Conservation (phyloP, 2,329 filamentous ascomycete genomes). For the Stagonosporopsis vannaccii region DNA sequence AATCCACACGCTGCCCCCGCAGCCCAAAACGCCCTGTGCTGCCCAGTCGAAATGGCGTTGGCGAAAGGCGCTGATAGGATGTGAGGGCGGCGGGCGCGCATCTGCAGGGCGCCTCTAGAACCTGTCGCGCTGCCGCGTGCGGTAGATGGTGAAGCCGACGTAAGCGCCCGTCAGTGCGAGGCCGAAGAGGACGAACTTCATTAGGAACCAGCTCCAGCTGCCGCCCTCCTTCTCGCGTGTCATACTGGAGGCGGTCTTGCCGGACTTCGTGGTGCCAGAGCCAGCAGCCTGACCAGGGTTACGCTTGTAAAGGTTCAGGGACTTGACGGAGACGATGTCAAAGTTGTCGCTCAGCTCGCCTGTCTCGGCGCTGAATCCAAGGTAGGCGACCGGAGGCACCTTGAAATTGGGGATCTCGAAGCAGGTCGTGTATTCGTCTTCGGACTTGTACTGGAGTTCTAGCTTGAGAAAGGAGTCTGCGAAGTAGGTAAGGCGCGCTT, state of each 20-base stretch:
- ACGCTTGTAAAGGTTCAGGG: slow-evolving; percentile 85
- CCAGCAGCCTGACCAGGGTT: slow-evolving; percentile 31
- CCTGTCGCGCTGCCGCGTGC: slow-evolving; percentile 63
- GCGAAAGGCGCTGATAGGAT: neutral
- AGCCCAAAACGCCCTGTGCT: neutral
- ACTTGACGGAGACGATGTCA: slow-evolving; percentile 87
- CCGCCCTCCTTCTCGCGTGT: slow-evolving; percentile 59
- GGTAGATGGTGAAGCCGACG: slow-evolving; percentile 84
- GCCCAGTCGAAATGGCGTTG: slow-evolving; percentile 12
- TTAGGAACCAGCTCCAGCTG: slow-evolving; percentile 74
- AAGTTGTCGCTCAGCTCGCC: slow-evolving; percentile 97
- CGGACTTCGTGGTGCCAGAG: slow-evolving; percentile 20
- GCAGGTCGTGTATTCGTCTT: slow-evolving; percentile 87
- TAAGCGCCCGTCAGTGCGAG: slow-evolving; percentile 76
- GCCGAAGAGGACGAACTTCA: slow-evolving; percentile 83
- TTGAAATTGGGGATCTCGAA: slow-evolving; percentile 75
- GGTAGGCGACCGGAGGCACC: slow-evolving; percentile 75
- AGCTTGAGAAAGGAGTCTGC: slow-evolving; percentile 91
- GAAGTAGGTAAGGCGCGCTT: slow-evolving; percentile 91
- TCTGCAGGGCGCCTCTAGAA: slow-evolving; percentile 46
- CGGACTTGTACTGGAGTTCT: slow-evolving; percentile 92
- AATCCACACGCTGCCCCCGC: slow-evolving; percentile 7
- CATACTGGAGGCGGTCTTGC: slow-evolving; percentile 39
- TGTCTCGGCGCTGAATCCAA: slow-evolving; percentile 81
- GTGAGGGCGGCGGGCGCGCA: neutral